phyloP scores from a whole-genome alignment of 1,139 yeast species.

The Magnusiomyces fungicola region DNA sequence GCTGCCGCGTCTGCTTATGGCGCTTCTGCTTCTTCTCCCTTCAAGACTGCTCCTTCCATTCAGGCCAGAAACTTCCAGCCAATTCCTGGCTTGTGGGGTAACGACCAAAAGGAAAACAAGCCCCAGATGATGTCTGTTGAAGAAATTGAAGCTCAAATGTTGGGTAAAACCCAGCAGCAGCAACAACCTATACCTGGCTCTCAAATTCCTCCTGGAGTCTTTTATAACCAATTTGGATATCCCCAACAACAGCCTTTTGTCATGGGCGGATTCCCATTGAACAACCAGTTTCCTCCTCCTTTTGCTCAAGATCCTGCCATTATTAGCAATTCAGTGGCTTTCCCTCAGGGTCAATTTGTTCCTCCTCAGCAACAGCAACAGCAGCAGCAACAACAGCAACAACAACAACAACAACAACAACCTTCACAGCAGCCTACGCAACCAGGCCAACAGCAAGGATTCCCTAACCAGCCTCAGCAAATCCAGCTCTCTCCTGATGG shows the following conservation, averaged over 20 bases:
- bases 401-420: constrained; percentile 21
- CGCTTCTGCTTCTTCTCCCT: constrained; percentile 13
- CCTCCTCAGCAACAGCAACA: constrained; percentile 17
- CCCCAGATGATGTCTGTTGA: constrained; percentile 51
- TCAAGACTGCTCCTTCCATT: neutral
- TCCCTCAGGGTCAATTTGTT: constrained; percentile 23
- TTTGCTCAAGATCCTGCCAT: constrained; percentile 23
- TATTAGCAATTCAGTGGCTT: constrained; percentile 14
- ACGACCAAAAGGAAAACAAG: constrained; percentile 9
- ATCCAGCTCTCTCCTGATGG: constrained; percentile 9
- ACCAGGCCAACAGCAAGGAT: neutral
- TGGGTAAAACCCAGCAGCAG: constrained; percentile 32
- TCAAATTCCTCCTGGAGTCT: constrained; percentile 2
- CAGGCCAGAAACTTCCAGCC: constrained; percentile 43
- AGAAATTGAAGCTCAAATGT: constrained; percentile 70
- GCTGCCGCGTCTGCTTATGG: constrained; percentile 19
- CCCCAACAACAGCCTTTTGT: constrained; percentile 2
- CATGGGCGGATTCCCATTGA: constrained; percentile 11
- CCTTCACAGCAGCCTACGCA: constrained; percentile 21
- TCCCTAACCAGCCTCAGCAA: constrained; percentile 20
- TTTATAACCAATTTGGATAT: constrained; percentile 6
- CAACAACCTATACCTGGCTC: constrained; percentile 13
- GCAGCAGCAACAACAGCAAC: constrained; percentile 19
- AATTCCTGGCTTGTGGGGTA: constrained; percentile 59
- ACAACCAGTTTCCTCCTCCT: constrained; percentile 16